These are phyloP conservation scores for Pinus taeda DNA, from an alignment of 75 land plant species.

Conservation along the genomic window DNA sequence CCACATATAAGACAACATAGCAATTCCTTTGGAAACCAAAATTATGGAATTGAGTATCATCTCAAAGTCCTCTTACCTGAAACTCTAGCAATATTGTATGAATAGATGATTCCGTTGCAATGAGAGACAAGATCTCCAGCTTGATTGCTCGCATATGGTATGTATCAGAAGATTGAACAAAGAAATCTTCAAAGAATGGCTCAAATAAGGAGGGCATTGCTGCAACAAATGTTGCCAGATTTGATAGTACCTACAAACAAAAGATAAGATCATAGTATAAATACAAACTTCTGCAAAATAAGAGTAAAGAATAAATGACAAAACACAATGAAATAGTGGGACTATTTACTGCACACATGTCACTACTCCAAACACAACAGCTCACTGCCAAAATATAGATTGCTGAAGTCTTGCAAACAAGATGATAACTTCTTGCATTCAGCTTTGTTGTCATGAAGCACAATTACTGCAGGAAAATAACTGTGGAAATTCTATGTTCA, in stretches of 20 bases:
- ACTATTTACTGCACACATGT: not conserved
- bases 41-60: not conserved
- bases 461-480: not conserved
- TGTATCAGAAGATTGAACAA: constrained; percentile 61
- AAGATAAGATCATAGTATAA: not conserved
- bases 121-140: constrained; percentile 77
- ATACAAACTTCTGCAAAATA: not conserved
- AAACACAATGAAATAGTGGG: not conserved
- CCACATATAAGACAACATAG: not conserved
- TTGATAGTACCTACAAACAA: constrained; percentile 77
- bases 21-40: not conserved
- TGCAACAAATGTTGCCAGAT: constrained; percentile 72
- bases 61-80: constrained; percentile 44
- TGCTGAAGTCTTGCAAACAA: not conserved
- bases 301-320: not conserved
- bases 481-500: not conserved
- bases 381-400: not conserved
- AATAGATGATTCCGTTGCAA: constrained; percentile 86
- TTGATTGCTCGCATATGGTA: constrained; percentile 74
- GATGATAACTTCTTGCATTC: not conserved
- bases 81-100: constrained; percentile 74
- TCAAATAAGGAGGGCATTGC: constrained; percentile 72
- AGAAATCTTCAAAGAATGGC: constrained; percentile 79
- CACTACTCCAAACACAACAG: not conserved
- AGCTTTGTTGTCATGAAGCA: not conserved